Percentiles rank a stretch among this genome's conserved stretches.
phyloP scores from a whole-genome alignment of 2,329 filamentous ascomycete genomes.

The Arachnopeziza araneosa region DNA sequence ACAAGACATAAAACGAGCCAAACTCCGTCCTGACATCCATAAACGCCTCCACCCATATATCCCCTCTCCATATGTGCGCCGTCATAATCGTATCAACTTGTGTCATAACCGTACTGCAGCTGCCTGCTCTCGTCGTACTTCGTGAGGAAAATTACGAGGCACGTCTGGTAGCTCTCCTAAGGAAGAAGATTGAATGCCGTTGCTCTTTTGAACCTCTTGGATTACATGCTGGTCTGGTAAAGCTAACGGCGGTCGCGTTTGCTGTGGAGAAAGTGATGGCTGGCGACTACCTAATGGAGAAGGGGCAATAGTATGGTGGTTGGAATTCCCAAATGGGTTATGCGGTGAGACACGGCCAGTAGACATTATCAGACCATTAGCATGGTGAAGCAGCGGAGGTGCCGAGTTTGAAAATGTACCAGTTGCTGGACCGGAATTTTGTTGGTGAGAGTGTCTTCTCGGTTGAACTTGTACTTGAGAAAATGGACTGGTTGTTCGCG shows the following conservation, averaged over 20 bases:
- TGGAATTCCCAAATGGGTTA: conserved; percentile 27
- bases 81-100: conserved; percentile 22
- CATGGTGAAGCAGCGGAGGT: conserved; percentile 19
- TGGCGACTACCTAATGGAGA: conserved; percentile 30
- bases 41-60: conserved; percentile 17
- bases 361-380: conserved; percentile 21
- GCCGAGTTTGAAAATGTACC: conserved; percentile 29
- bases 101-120: conserved; percentile 23
- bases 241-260: conserved; percentile 17
- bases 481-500: conserved; percentile 33
- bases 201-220: not conserved
- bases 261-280: conserved; percentile 29
- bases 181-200: conserved; percentile 17
- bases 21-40: conserved; percentile 5
- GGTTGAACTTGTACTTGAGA: conserved; percentile 28
- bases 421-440: conserved; percentile 24
- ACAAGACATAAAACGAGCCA: conserved; percentile 8
- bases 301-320: conserved; percentile 26
- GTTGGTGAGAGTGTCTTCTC: conserved; percentile 36
- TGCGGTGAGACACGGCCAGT: conserved; percentile 27
- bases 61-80: conserved; percentile 21
- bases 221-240: conserved; percentile 15
- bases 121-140: conserved; percentile 20
- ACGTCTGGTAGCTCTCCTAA: conserved; percentile 14
- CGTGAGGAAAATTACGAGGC: conserved; percentile 21